phyloP scores from a whole-genome alignment of 441 rosid genomes.

The Aleurites moluccanus region DNA sequence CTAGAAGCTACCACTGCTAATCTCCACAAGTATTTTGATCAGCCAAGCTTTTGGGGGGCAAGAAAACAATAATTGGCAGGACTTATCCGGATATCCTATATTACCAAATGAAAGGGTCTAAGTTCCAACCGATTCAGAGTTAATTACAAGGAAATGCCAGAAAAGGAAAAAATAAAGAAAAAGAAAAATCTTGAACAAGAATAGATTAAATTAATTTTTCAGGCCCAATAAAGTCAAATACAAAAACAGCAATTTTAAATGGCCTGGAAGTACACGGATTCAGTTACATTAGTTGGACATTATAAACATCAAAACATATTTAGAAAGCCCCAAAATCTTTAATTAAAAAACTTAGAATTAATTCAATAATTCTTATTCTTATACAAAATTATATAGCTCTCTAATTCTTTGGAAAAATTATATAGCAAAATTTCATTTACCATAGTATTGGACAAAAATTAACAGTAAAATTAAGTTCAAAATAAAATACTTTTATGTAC shows the following conservation, averaged over 20 bases:
- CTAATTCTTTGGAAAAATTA: no score
- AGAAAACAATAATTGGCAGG: neutral
- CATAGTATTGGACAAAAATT: no score
- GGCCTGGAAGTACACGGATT: neutral
- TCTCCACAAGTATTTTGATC: neutral
- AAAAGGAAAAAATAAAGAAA: neutral
- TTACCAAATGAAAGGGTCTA: neutral
- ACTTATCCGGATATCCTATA: neutral
- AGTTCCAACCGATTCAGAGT: neutral
- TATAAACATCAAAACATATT: constrained; percentile 1
- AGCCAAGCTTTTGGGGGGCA: neutral
- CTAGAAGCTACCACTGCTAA: neutral
- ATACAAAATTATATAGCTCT: no score
- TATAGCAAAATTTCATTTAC: no score
- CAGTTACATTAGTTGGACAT: constrained; percentile 6
- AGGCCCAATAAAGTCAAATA: neutral
- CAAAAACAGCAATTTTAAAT: neutral
- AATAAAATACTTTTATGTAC: no score
- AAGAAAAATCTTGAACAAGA: no score
- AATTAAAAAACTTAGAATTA: constrained; percentile 8
- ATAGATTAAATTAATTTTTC: neutral
- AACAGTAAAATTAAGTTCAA: no score
- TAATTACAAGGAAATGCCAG: neutral
- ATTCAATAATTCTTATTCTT: neutral
- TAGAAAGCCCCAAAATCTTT: neutral